Evolutionary conservation across 192 early-diverging fungal genomes (phyloP), one percentile per base, ranked within the genome.

Genomic region (Mortierella antarctica): DNA sequence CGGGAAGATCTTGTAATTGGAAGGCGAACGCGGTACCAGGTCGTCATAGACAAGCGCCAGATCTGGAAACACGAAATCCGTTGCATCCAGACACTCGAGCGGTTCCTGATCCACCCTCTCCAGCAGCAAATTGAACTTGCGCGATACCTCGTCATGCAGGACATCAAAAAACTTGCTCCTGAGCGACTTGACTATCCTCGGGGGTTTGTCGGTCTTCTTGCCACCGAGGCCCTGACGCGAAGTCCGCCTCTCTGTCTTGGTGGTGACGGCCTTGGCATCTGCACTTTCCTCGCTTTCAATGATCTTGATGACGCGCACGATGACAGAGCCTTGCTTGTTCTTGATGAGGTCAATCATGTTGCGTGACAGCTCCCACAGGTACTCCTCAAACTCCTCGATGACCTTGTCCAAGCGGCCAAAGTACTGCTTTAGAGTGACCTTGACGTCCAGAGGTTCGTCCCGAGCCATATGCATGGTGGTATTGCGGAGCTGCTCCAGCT

Each of bases 261-360:
- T 75, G 49, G 65, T 53, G 39, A 80, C 70, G 0, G 89, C 89
- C 48, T 92, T 83, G 71, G 95, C 93, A 84, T 99, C 98, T 2
- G 93, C 92, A 10, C 84, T 82, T 82, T 99, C 98, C 77, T 99
- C 98, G 15, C 82, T 83, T 81, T 99, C 98, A 58, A 99, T 93
- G 31, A 99, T 92, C 70, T 99, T 99, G 70, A 95, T 92, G 45
- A 99, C 63, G 52, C 93, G 89, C 8, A 99, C 93, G n/a, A 99
- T 88, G 11, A 91, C 84, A 1, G 93, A 86, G 1, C 87, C 85
- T 47, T 93, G 87, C 17, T 86, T 89, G 41, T 86, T 85, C 78
- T 90, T 90, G 4, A 93, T 91, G 62, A 99, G 84, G 5, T 94
- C 92, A 46, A 97, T 89, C 56, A 95, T 88, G 67, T 92, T 86